phyloP scores from a whole-genome alignment of 805 yeast species.

The Metschnikowia similis region DNA sequence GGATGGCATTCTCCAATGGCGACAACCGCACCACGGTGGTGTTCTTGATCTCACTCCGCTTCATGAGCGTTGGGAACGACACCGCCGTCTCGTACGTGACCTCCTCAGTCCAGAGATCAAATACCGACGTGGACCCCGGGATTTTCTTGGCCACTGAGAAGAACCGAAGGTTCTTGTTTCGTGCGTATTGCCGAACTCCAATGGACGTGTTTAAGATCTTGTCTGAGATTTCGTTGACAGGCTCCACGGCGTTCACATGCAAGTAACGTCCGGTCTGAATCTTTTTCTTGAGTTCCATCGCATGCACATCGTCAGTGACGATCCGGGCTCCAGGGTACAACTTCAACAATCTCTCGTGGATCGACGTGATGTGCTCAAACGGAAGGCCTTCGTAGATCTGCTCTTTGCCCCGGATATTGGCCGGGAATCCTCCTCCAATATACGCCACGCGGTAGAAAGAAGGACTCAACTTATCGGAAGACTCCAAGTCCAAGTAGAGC shows the following conservation, averaged over 20 bases:
- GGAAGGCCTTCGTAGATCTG: slow-evolving; percentile 84
- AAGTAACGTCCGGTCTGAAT: slow-evolving; percentile 69
- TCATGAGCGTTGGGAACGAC: slow-evolving; percentile 85
- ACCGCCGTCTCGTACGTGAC: slow-evolving; percentile 69
- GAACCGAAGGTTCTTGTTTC: slow-evolving; percentile 65
- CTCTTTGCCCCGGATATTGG: slow-evolving; percentile 65
- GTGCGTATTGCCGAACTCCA: slow-evolving; percentile 69
- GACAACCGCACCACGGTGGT: slow-evolving; percentile 54
- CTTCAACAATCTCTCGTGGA: slow-evolving; percentile 69
- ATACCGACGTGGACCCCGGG: slow-evolving; percentile 67
- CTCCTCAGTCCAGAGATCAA: slow-evolving; percentile 87
- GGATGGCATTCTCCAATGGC: slow-evolving; percentile 80
- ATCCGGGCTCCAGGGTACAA: slow-evolving; percentile 80
- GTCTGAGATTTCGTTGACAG: slow-evolving; percentile 51
- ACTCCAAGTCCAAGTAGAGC: slow-evolving; percentile 63
- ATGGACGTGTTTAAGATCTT: slow-evolving; percentile 45
- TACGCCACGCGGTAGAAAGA: slow-evolving; percentile 76
- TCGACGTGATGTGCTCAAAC: slow-evolving; percentile 80
- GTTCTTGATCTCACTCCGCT: slow-evolving; percentile 65
- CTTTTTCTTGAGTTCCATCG: slow-evolving; percentile 43
- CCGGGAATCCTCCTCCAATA: slow-evolving; percentile 83
- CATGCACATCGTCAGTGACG: slow-evolving; percentile 56
- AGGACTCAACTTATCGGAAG: slow-evolving; percentile 68
- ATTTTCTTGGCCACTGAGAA: slow-evolving; percentile 68
- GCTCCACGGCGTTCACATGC: slow-evolving; percentile 69